Evolutionary conservation across 2,329 filamentous ascomycete genomes (phyloP).

Genomic region (Fusarium robinianum): DNA sequence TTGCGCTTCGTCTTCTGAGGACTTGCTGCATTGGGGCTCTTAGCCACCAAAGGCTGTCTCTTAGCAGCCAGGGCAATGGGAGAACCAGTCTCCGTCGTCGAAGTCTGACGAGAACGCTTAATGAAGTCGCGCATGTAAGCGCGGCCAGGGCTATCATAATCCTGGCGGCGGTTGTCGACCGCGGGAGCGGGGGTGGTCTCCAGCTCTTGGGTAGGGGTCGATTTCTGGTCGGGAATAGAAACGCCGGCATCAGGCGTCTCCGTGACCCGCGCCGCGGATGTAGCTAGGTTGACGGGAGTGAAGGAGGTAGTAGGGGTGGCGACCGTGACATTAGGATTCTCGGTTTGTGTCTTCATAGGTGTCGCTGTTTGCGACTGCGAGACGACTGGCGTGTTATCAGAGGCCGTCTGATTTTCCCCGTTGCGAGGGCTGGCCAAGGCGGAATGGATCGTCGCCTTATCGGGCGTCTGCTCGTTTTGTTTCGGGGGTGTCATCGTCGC

Average conservation of each 20-base stretch:
- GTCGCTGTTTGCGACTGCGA: constrained; percentile 1
- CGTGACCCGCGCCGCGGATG: neutral
- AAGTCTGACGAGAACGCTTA: constrained; percentile 39
- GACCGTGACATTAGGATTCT: too few species aligned
- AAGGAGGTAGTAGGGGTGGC: constrained; percentile 29
- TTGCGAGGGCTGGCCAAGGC: too few species aligned
- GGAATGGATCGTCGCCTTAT: too few species aligned
- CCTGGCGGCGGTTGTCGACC: constrained; percentile 10
- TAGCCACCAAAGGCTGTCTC: constrained; percentile 40
- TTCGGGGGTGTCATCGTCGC: neutral
- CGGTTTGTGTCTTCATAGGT: too few species aligned
- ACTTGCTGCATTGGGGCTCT: constrained; percentile 44
- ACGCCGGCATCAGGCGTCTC: too few species aligned
- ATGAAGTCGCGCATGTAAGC: constrained; percentile 45
- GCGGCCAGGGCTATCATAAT: constrained; percentile 42
- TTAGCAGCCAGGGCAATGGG: constrained; percentile 34
- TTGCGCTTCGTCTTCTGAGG: constrained; percentile 43
- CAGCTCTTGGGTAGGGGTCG: constrained; percentile 11
- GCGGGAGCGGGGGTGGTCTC: constrained; percentile 11
- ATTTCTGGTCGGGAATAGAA: neutral
- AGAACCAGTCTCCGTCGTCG: constrained; percentile 41
- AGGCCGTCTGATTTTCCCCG: too few species aligned
- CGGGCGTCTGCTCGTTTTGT: too few species aligned
- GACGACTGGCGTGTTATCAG: neutral
- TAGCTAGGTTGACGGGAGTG: constrained; percentile 33